Evolutionary conservation across 2,329 filamentous ascomycete species (phyloP).

Genomic region (Colletotrichum zoysiae): DNA sequence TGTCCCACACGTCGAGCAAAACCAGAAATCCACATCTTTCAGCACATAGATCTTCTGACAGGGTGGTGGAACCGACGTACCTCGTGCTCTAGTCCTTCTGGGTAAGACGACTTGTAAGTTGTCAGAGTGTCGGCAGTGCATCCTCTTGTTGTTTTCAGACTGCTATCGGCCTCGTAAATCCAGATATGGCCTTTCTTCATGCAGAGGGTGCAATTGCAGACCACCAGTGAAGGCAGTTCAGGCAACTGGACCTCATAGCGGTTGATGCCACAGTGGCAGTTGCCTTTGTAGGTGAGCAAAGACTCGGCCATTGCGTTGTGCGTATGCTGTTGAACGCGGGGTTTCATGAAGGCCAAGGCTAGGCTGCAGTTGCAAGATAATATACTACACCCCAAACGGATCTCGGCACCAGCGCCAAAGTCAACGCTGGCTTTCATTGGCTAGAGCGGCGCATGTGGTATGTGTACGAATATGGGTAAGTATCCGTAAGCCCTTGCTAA

Average conservation of each 20-base stretch:
- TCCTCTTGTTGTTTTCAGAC: conserved; percentile 40
- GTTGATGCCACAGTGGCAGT: conserved; percentile 50
- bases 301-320: not conserved
- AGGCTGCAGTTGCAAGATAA: not conserved
- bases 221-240: conserved; percentile 21
- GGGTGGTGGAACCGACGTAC: conserved; percentile 23
- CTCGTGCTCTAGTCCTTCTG: conserved; percentile 36
- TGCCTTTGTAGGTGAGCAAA: conserved; percentile 41
- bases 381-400: not conserved
- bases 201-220: conserved; percentile 47
- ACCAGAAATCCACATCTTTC: conserved; percentile 41
- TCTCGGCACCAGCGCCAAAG: not conserved
- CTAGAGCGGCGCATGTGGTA: not conserved
- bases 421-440: not conserved
- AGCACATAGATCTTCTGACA: not conserved
- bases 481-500: not conserved
- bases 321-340: not conserved
- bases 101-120: conserved; percentile 19
- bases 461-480: not conserved
- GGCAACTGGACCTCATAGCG: conserved; percentile 45
- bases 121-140: conserved; percentile 25
- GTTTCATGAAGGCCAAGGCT: not conserved
- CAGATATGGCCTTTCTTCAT: conserved; percentile 49
- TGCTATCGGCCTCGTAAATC: conserved; percentile 34
- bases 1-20: conserved; percentile 48